Evolutionary conservation across 2,329 filamentous ascomycete species (phyloP).

Genomic region (Monilinia fructicola): DNA sequence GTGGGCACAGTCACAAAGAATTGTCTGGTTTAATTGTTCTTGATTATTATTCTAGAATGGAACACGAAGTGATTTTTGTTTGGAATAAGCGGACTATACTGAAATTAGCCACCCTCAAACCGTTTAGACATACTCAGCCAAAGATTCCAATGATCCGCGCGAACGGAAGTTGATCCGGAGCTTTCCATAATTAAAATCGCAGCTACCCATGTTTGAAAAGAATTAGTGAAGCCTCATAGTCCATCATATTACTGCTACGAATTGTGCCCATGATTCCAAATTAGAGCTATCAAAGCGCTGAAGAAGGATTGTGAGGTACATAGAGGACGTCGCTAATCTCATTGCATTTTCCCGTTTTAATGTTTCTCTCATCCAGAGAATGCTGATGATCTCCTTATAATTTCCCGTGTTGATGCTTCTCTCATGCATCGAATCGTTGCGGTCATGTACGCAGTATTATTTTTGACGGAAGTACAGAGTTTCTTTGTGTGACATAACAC

Average conservation of each 20-base stretch:
- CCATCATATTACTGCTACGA: conserved; percentile 16
- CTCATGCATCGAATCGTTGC: conserved; percentile 25
- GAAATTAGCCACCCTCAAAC: conserved; percentile 21
- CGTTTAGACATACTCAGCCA: conserved; percentile 16
- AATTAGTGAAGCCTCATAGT: conserved; percentile 20
- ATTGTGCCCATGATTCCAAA: conserved; percentile 17
- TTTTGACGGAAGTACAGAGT: conserved; percentile 27
- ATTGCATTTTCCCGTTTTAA: conserved; percentile 9
- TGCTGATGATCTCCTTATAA: conserved; percentile 13
- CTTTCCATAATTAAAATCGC: conserved; percentile 23
- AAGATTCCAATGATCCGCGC: background rate
- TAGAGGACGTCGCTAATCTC: conserved; percentile 8
- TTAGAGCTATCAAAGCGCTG: background rate
- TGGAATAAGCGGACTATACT: conserved; percentile 15
- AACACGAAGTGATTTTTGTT: conserved; percentile 19
- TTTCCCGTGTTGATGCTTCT: conserved; percentile 12
- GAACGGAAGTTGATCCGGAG: conserved; percentile 15
- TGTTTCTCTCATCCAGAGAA: conserved; percentile 4
- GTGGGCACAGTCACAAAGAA: conserved; percentile 31
- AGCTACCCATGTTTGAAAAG: conserved; percentile 29
- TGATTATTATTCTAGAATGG: conserved; percentile 25
- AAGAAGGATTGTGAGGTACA: conserved; percentile 4
- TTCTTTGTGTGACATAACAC: conserved; percentile 28
- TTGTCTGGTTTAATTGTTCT: conserved; percentile 26
- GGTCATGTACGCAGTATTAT: conserved; percentile 23